Evolutionary conservation across 345 rosid species (phyloP), one percentile per base, ranked within the genome.

Genomic region (Hypericum perforatum): DNA sequence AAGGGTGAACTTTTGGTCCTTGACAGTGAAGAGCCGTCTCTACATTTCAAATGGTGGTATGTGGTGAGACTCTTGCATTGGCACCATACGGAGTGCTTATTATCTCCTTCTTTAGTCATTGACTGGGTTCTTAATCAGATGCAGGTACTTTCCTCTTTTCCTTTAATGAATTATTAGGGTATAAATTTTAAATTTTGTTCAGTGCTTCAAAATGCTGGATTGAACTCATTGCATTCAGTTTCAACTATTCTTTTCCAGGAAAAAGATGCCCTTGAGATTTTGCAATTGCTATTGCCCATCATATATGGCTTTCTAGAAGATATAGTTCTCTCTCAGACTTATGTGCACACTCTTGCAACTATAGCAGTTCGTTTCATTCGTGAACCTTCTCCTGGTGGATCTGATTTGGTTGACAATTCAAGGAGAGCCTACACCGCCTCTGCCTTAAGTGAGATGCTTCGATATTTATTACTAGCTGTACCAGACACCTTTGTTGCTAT

Each of bases 401-500:
- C 95, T 11, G 90, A 86, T 79, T 80, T 86, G 48, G 94, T 80
- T 50, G 96, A 94, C 76, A 89, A 94, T 78, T 94, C 99, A 49
- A 81, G 94, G 57, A 78, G 95, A 70, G 95, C 94, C 37, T 94
- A 89, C 68, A 84, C 94, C 45, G 76, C 76, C 46, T 81, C 95
- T 70, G 97, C 99, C 14, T 59, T 89, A 45, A 74, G 74, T 65
- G 99, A 94, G 78, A 82, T 94, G 96, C 78, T 94, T 60, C 87
- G 82, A 43, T 94, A 89, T 67, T 72, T 94, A 78, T 77, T 89
- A 59, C 73, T 82, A 55, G 88, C 89, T 70, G 89, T 84, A 41
- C 97, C 99, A 1, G 94, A 94, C 72, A 79, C 99, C 44, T 94
- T 94, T 76, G 95, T 94, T 71, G 85, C 88, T 54, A 56, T 84